These are phyloP conservation scores for Harringtonia lauricola DNA, from an alignment of 2,329 filamentous ascomycete genomes.

Conservation along the genomic window DNA sequence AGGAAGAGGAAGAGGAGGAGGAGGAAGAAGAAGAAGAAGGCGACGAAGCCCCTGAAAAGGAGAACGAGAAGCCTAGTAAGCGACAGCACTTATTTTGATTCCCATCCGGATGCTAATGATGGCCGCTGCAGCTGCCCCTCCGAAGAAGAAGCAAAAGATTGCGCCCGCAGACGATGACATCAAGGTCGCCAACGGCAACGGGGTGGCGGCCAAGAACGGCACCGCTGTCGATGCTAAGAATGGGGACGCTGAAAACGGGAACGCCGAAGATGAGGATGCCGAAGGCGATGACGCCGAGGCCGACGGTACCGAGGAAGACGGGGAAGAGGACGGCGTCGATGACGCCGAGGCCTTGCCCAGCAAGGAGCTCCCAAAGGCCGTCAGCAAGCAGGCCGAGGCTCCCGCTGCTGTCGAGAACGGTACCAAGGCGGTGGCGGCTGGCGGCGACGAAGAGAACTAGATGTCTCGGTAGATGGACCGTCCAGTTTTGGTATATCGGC, in stretches of 20 bases:
- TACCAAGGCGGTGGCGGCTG: slow-evolving; percentile 7
- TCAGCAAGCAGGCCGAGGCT: slow-evolving; percentile 7
- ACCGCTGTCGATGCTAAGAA: slow-evolving; percentile 13
- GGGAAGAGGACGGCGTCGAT: slow-evolving; percentile 10
- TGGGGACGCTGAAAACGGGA: slow-evolving; percentile 15
- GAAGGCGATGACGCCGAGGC: slow-evolving; percentile 22
- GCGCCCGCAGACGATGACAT: slow-evolving; percentile 19
- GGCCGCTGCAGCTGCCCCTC: slow-evolving; percentile 21
- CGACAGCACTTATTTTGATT: too few species aligned
- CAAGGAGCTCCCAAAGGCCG: slow-evolving; percentile 7
- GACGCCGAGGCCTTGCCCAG: slow-evolving; percentile 6
- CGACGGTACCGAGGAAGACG: slow-evolving; percentile 18
- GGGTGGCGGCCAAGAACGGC: slow-evolving; percentile 12
- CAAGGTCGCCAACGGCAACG: slow-evolving; percentile 17
- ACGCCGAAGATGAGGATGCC: slow-evolving; percentile 17
- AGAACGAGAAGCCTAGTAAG: too few species aligned
- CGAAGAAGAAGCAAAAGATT: slow-evolving; percentile 42
- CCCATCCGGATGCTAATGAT: too few species aligned
- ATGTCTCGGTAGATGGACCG: too few species aligned
- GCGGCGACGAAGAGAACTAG: slow-evolving; percentile 11
- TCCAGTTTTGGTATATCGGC: too few species aligned
- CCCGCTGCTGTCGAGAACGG: slow-evolving; percentile 5
- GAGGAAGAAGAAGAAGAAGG: slow-evolving; percentile 21
- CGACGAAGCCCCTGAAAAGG: background rate
- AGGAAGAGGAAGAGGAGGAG: slow-evolving; percentile 27